Evolutionary conservation across 73 alveolate genomes (phyloP).

Genomic region (Paramecium primaurelia): DNA sequence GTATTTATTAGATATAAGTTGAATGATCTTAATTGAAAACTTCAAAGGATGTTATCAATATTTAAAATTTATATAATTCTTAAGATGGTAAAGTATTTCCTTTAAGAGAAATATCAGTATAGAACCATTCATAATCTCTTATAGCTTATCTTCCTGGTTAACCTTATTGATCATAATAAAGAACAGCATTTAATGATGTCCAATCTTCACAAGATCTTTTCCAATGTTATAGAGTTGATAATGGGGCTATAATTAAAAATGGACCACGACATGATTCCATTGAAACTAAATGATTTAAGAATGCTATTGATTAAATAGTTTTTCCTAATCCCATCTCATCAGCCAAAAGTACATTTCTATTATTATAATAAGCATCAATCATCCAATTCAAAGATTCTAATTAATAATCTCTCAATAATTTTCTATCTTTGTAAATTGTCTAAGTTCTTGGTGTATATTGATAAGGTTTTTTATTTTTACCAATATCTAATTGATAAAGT

Average conservation of each 20-base stretch:
- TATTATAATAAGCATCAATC: conserved; percentile 77
- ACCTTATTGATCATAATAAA: conserved; percentile 84
- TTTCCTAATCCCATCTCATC: conserved; percentile 99
- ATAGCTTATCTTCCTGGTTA: conserved; percentile 78
- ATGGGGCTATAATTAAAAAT: conserved; percentile 87
- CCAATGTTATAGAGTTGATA: conserved; percentile 91
- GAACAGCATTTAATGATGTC: conserved; percentile 83
- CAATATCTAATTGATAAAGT: conserved; percentile 13
- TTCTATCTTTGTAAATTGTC: conserved; percentile 59
- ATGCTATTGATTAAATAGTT: conserved; percentile 93
- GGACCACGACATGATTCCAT: conserved; percentile 78
- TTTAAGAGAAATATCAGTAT: conserved; percentile 78
- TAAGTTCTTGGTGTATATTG: conserved; percentile 59
- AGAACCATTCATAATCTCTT: conserved; percentile 80
- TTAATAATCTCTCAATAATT: conserved; percentile 83
- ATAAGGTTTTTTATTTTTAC: conserved; percentile 42
- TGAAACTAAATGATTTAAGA: conserved; percentile 62
- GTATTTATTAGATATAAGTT: conserved; percentile 75
- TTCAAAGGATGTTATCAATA: conserved; percentile 91
- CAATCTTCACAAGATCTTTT: conserved; percentile 88
- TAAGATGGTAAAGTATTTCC: conserved; percentile 72
- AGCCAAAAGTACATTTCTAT: conserved; percentile 79
- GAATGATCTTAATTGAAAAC: conserved; percentile 86
- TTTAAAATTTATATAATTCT: conserved; percentile 74
- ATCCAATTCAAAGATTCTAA: conserved; percentile 92